Percentiles rank a stretch among this genome's conserved stretches.
Conservation (phyloP, 192 early-diverging fungal genomes). For the Coemansia sp. region DNA sequence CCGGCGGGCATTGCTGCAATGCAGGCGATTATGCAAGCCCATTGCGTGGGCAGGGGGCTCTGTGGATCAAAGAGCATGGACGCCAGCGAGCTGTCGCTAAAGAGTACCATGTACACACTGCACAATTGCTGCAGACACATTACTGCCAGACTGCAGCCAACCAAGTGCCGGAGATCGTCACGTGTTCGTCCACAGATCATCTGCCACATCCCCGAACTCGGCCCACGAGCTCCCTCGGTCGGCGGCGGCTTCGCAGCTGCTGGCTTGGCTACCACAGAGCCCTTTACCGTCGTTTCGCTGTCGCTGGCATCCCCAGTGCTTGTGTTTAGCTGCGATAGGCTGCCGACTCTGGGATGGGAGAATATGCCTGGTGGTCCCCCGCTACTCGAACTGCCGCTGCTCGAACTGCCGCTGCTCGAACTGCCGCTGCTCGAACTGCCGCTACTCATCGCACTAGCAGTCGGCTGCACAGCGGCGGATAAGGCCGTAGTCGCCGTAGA, state of each 20-base stretch:
- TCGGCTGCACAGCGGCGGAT: background rate
- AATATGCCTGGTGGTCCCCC: background rate
- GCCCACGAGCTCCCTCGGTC: background rate
- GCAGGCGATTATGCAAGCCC: slow-evolving; percentile 59
- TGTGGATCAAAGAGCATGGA: slow-evolving; percentile 59
- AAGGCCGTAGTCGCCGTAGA: background rate
- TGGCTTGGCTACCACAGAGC: background rate
- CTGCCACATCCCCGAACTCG: slow-evolving; percentile 15
- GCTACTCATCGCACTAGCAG: background rate
- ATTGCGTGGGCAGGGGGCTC: slow-evolving; percentile 27
- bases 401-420: background rate
- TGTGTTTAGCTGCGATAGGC: background rate
- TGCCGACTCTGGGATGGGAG: background rate
- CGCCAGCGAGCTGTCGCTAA: slow-evolving; percentile 60
- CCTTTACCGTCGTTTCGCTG: slow-evolving; percentile 22
- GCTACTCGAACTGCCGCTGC: background rate
- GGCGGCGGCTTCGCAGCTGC: background rate
- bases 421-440: background rate
- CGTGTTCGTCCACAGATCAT: slow-evolving; percentile 31
- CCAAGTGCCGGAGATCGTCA: slow-evolving; percentile 44
- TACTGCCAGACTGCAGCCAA: slow-evolving; percentile 56
- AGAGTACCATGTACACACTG: slow-evolving; percentile 69
- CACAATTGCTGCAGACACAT: slow-evolving; percentile 68
- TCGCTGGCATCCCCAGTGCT: slow-evolving; percentile 8
- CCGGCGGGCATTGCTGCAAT: slow-evolving; percentile 60